phyloP scores from a whole-genome alignment of 202 grass and related monocot genomes.

The Cymbopogon flexuosus region DNA sequence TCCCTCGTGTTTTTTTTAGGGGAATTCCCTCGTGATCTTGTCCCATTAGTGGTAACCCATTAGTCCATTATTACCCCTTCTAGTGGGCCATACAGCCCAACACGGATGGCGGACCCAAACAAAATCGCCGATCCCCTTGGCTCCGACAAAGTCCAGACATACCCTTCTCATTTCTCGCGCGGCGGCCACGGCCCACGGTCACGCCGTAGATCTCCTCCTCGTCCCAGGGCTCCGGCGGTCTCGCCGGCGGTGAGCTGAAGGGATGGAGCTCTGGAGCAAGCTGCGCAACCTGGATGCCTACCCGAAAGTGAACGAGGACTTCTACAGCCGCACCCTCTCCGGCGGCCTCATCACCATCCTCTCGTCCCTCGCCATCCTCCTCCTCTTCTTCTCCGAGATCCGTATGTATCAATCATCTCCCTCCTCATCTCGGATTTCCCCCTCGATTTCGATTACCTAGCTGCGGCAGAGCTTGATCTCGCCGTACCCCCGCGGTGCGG shows the following conservation, averaged over 20 bases:
- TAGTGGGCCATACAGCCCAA: background rate
- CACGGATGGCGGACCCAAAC: slow-evolving; percentile 1
- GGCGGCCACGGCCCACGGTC: slow-evolving; percentile 17
- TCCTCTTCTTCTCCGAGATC: slow-evolving; percentile 91
- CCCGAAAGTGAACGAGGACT: slow-evolving; percentile 96
- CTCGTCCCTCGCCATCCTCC: slow-evolving; percentile 68
- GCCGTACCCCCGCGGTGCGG: background rate
- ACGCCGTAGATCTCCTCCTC: slow-evolving; percentile 47
- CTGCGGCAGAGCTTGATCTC: slow-evolving; percentile 19
- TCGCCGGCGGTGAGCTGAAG: slow-evolving; percentile 25
- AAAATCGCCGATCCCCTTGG: slow-evolving; percentile 2
- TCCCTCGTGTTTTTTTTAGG: too few relatives aligned
- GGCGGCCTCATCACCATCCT: slow-evolving; percentile 82
- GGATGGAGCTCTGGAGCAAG: slow-evolving; percentile 75
- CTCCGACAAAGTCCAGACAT: slow-evolving; percentile 38
- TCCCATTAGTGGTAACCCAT: too few relatives aligned
- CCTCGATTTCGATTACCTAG: slow-evolving; percentile 6
- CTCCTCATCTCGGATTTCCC: slow-evolving; percentile 10
- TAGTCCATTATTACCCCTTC: background rate
- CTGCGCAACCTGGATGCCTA: slow-evolving; percentile 81
- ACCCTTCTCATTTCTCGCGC: slow-evolving; percentile 39
- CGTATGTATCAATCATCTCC: slow-evolving; percentile 39
- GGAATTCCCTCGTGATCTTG: too few relatives aligned
- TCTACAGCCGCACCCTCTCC: slow-evolving; percentile 92
- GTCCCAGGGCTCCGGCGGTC: slow-evolving; percentile 25